phyloP scores from a whole-genome alignment of 768 basidiomycete species.

The Tulasnella sp. region DNA sequence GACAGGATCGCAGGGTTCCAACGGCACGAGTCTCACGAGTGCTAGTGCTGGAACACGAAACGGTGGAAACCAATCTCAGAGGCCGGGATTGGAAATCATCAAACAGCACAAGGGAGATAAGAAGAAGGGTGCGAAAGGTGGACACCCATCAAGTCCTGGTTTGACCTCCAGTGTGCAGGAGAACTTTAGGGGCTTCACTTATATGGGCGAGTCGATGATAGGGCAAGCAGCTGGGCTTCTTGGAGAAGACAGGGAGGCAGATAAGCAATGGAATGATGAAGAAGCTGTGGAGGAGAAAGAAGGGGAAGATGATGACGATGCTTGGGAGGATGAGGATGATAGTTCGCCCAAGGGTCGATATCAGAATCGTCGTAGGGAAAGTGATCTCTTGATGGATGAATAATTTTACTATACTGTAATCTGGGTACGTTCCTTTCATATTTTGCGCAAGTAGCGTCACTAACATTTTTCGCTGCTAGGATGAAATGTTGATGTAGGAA shows the following conservation, averaged over 20 bases:
- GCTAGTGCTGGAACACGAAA: constrained; percentile 16
- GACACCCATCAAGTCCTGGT: constrained; percentile 44
- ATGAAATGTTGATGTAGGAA: too few species aligned
- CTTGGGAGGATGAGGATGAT: constrained; percentile 14
- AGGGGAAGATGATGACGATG: constrained; percentile 9
- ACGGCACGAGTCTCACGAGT: constrained; percentile 13
- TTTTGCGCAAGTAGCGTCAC: too few species aligned
- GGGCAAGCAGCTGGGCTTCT: constrained; percentile 37
- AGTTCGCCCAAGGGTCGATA: background rate
- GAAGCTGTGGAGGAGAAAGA: constrained; percentile 4
- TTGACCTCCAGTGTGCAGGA: constrained; percentile 89
- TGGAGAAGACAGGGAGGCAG: constrained; percentile 24
- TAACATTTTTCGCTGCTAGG: too few species aligned
- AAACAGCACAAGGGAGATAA: constrained; percentile 42
- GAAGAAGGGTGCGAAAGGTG: constrained; percentile 35
- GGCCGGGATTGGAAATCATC: constrained; percentile 10
- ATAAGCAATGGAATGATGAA: constrained; percentile 15
- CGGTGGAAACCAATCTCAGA: constrained; percentile 8
- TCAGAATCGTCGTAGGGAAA: too few species aligned
- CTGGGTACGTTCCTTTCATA: too few species aligned
- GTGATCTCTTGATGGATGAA: too few species aligned
- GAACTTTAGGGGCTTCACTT: constrained; percentile 87
- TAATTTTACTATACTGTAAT: too few species aligned
- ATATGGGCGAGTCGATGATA: constrained; percentile 30
- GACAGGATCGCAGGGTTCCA: constrained; percentile 27